Evolutionary conservation across 345 rosid genomes (phyloP), one percentile per base, ranked within the genome.

Genomic region (Arabidopsis suecica): DNA sequence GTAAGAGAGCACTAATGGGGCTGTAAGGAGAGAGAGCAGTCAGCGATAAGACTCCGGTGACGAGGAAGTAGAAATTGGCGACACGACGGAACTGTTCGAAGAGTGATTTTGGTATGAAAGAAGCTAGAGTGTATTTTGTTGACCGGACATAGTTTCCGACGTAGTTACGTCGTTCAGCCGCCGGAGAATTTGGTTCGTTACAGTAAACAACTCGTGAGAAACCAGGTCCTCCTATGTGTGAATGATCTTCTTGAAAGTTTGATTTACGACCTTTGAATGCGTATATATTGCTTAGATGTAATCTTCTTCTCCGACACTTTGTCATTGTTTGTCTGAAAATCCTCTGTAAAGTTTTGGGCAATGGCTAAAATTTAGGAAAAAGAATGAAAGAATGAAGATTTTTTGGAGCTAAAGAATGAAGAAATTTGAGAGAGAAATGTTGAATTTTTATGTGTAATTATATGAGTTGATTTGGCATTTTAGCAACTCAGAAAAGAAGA

Each of bases 21-120:
- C 93, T 64, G 84, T 90, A 92, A 61, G 99, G 99, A 11, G 99
- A 85, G 3, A 95, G 75, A 0, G 92, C 57, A 1, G 99, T 92
- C 83, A 92, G 86, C 8, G 99, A 82, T 72, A 95, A 72, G 61
- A 89, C 67, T 16, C 91, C 97, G 78, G 92, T 87, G 32, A 92
- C 51, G 64, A 95, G 91, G 83, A 95, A 95, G 79, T 89, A 95
- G 58, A 90, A 61, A 71, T 95, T 95, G 37, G 99, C 99, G 10
- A 87, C 97, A 61, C 99, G 83, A 83, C 98, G 86, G 83, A 95
- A 95, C 74, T 95, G 99, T 83, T 95, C 98, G 47, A 90, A 95
- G 66, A 95, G 61, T 0, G 97, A 86, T 76, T 87, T 95, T 1
- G 97, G 97, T 14, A 95, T 54, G 79, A 95, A 95, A 0, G 99